Conservation (phyloP, 2,329 filamentous ascomycete species). For the Aspergillus hiratsukae region DNA sequence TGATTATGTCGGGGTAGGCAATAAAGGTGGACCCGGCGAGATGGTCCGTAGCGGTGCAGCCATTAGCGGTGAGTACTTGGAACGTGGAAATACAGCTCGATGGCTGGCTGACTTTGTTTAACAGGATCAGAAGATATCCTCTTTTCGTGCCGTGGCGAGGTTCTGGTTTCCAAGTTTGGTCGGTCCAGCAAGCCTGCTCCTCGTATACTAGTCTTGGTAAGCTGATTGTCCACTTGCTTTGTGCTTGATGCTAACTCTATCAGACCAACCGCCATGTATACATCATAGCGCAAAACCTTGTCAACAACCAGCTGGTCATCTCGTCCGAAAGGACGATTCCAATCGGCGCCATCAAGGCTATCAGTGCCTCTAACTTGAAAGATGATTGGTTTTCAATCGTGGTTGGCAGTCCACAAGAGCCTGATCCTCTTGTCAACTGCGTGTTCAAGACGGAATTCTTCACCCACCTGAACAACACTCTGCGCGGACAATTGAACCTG, state of each 20-base stretch:
- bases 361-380: conserved; percentile 73
- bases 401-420: conserved; percentile 81
- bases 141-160: conserved; percentile 88
- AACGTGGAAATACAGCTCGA: background rate
- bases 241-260: conserved; percentile 13
- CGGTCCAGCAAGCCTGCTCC: conserved; percentile 91
- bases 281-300: conserved; percentile 76
- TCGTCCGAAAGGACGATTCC: conserved; percentile 75
- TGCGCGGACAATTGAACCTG: conserved; percentile 75
- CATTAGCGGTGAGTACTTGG: conserved; percentile 53
- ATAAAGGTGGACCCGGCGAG: conserved; percentile 71
- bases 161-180: conserved; percentile 91
- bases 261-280: conserved; percentile 79
- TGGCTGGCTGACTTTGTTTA: background rate
- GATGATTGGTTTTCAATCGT: conserved; percentile 98
- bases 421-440: conserved; percentile 90
- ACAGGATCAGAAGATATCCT: conserved; percentile 61
- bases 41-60: conserved; percentile 72
- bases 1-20: conserved; percentile 88
- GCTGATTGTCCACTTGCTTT: conserved; percentile 14
- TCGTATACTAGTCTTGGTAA: conserved; percentile 68
- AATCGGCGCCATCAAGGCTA: conserved; percentile 80
- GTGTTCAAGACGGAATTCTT: conserved; percentile 97
- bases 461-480: conserved; percentile 76
- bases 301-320: conserved; percentile 78